Evolutionary conservation across 176 grass and related monocot genomes (phyloP), one percentile per base, ranked within the genome.

Genomic region (Lolium perenne): DNA sequence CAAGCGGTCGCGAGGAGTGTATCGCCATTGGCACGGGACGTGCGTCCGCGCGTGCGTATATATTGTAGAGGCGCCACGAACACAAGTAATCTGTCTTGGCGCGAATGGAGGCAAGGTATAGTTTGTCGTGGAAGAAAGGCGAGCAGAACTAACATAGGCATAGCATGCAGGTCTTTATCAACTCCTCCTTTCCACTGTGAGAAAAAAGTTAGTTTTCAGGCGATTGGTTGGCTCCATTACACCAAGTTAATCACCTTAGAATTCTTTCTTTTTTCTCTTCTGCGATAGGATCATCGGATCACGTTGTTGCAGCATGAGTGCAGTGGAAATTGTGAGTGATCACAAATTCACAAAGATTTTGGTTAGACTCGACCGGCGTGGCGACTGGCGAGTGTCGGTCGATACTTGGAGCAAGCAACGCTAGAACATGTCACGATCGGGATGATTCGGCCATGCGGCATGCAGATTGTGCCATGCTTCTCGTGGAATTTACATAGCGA

Each of bases 51-150:
- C 13, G 45, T 50, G 72, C 48, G 58, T 49, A 73, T 86, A 85
- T 87, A 80, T 82, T 73, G 74, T 10, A 74, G 82, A 85, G 74
- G 47, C 51, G 4, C 3, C 45, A 22, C 5, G 51, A 56, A n/a
- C 11, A 10, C 10, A 41, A 38, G 67, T n/a, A 53, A 10, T 49
- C 5, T 71, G 22, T 7, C 78, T 88, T 80, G 86, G 78, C 72
- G 50, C 57, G 62, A 23, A 48, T 1, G 84, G 82, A 91, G 71
- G 92, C 54, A 94, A 92, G 94, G 94, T 97, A 97, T 97, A 86
- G 83, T 94, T 94, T 94, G 87, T 15, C 6, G 80, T 21, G 41
- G 85, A 94, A 94, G 92, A 79, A 92, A 96, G 78, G 76, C 74
- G 78, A 0, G 17, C 16, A 54, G 32, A 35, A 35, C 32, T 35